Evolutionary conservation across 805 yeast species (phyloP).

Genomic region (Yarrowia sp.): DNA sequence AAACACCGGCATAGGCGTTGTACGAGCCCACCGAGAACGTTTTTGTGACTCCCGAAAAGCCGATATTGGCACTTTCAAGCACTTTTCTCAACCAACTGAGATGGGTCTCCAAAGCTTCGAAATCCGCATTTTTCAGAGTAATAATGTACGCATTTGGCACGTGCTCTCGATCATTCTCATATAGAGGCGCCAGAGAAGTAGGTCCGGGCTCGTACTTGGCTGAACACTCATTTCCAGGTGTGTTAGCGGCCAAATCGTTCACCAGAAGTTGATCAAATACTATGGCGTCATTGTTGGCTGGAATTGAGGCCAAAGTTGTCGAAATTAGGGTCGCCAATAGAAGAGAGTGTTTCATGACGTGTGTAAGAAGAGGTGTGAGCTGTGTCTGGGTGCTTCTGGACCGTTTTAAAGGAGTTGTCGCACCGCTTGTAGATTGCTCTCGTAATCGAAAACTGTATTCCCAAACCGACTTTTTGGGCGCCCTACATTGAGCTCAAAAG

Average conservation of each 20-base stretch:
- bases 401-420: neutral
- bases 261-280: neutral
- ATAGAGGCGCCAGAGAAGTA: neutral
- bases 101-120: neutral
- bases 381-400: neutral
- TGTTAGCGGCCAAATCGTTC: neutral
- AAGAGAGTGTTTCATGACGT: neutral
- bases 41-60: neutral
- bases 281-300: neutral
- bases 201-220: neutral
- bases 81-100: neutral
- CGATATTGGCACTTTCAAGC: neutral
- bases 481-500: neutral
- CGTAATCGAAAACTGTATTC: neutral
- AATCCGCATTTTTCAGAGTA: neutral
- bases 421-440: neutral
- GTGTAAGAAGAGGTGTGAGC: neutral
- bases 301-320: neutral
- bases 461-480: neutral
- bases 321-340: neutral
- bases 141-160: neutral
- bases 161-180: neutral
- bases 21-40: constrained; percentile 34
- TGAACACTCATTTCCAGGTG: neutral
- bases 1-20: constrained; percentile 81